Evolutionary conservation across 371 early-diverging fungal genomes (phyloP).

Genomic region (Mucor racemosus): DNA sequence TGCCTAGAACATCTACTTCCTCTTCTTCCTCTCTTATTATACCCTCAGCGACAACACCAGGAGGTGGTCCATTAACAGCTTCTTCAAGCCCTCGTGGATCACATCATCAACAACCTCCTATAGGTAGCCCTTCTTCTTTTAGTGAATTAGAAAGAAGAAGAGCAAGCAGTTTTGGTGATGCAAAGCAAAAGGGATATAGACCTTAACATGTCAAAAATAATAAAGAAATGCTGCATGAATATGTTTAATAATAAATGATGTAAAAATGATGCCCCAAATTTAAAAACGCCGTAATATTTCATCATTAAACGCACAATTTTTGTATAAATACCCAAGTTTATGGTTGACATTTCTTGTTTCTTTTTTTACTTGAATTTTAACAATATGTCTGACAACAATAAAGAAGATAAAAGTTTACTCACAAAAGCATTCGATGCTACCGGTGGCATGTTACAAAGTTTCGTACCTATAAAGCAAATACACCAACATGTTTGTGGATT

Average conservation of each 20-base stretch:
- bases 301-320: neutral
- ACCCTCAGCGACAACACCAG: constrained; percentile 8
- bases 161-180: constrained; percentile 40
- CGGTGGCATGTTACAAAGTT: neutral
- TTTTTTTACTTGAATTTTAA: neutral
- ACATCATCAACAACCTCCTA: constrained; percentile 17
- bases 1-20: constrained; percentile 53
- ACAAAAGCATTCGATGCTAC: constrained; percentile 1
- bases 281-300: neutral
- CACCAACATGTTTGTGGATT: constrained; percentile 36
- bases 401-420: neutral
- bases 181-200: constrained; percentile 22
- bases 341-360: neutral
- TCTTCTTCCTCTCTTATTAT: constrained; percentile 46
- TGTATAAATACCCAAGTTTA: neutral
- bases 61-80: neutral
- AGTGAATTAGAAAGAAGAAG: constrained; percentile 36
- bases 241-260: neutral
- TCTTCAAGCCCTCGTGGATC: constrained; percentile 31
- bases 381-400: neutral
- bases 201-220: neutral
- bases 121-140: constrained; percentile 34
- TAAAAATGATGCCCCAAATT: neutral
- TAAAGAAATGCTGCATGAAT: neutral
- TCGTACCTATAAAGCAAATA: constrained; percentile 15